Percentiles rank a stretch among this genome's conserved stretches.
Evolutionary conservation across 2,329 filamentous ascomycete species (phyloP).

Genomic region (Sclerotiophoma versabilis): DNA sequence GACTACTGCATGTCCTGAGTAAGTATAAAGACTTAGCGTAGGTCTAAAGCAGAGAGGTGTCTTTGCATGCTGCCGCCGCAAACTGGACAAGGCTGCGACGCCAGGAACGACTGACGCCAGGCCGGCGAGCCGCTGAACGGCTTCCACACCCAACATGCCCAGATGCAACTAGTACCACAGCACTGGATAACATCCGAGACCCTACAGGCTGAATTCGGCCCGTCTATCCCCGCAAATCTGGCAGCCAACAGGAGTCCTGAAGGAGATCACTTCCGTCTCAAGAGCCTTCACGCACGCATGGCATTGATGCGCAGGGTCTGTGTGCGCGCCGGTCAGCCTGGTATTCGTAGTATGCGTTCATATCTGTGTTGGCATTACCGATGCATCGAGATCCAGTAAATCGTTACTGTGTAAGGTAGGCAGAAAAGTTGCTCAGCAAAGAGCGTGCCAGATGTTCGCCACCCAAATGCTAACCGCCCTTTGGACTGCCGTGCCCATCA

Average conservation of each 20-base stretch:
- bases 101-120: slow-evolving; percentile 3
- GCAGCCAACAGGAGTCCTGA: background rate
- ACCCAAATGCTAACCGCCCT: background rate
- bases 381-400: slow-evolving; percentile 5
- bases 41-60: background rate
- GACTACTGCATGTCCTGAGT: background rate
- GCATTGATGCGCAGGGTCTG: background rate
- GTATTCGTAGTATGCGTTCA: background rate
- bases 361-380: background rate
- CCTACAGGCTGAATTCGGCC: background rate
- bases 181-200: background rate
- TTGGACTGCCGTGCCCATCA: background rate
- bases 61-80: background rate
- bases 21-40: background rate
- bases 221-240: background rate
- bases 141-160: background rate
- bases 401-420: background rate
- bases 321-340: background rate
- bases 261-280: slow-evolving; percentile 2
- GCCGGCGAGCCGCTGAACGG: background rate
- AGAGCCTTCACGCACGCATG: slow-evolving; percentile 1
- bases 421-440: background rate
- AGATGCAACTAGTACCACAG: background rate
- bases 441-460: background rate
- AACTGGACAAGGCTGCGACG: background rate